A percentile compares a stretch with the other conserved stretches of the same genome.
Evolutionary conservation across 2,329 filamentous ascomycete genomes (phyloP).

Genomic region (Pseudocercospora macadamiae): DNA sequence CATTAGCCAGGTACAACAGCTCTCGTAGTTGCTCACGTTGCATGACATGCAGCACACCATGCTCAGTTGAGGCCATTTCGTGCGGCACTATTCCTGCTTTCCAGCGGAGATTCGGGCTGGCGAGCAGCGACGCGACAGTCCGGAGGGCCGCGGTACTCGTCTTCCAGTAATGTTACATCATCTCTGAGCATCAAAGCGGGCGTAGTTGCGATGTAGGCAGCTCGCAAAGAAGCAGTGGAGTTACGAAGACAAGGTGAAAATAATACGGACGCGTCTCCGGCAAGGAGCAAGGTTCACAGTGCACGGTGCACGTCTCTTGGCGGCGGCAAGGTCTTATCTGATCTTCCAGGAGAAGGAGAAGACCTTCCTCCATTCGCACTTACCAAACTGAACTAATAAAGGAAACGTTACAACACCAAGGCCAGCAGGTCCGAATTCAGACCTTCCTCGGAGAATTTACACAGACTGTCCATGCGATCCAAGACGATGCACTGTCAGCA

Average conservation of each 20-base stretch:
- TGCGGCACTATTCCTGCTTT: background rate
- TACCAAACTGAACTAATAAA: too few species aligned
- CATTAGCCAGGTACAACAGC: conserved; percentile 6
- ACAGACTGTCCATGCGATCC: too few species aligned
- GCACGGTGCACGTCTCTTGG: too few species aligned
- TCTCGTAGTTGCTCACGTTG: background rate
- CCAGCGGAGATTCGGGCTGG: background rate
- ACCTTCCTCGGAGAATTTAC: too few species aligned
- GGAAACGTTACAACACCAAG: too few species aligned
- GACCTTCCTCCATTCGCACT: too few species aligned
- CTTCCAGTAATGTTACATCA: background rate
- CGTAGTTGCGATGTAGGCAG: background rate
- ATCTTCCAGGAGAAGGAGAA: too few species aligned
- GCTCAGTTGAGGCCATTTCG: background rate
- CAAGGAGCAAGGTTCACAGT: background rate
- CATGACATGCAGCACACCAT: background rate
- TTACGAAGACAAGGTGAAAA: background rate
- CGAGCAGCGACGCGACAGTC: background rate
- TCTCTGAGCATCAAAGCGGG: too few species aligned
- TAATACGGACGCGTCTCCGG: background rate
- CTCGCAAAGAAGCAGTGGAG: background rate
- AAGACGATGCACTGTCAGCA: too few species aligned
- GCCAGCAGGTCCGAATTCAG: too few species aligned
- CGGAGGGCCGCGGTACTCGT: background rate
- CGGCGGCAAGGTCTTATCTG: too few species aligned